phyloP scores from a whole-genome alignment of 495 filamentous ascomycete genomes.

The Hypoxylon fragiforme region DNA sequence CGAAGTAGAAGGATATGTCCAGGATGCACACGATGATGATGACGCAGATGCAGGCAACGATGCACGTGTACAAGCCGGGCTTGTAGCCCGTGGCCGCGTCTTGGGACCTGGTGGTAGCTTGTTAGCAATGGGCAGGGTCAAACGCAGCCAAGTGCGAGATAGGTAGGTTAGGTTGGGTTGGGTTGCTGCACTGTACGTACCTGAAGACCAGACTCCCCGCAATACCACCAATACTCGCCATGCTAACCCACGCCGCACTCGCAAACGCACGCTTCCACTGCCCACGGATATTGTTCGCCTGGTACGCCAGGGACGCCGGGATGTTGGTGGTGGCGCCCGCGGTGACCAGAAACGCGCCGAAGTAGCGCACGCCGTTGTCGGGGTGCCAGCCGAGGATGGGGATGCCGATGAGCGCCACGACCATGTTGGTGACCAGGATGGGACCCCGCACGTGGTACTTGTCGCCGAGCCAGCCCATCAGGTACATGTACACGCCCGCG shows the following conservation, averaged over 20 bases:
- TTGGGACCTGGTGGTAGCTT: constrained; percentile 26
- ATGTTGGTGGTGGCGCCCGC: constrained; percentile 61
- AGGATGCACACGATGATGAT: constrained; percentile 42
- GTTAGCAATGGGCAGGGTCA: constrained; percentile 14
- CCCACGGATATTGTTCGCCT: constrained; percentile 66
- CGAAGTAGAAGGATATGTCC: constrained; percentile 36
- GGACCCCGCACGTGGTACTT: constrained; percentile 57
- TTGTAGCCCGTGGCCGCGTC: constrained; percentile 42
- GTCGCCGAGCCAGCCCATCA: constrained; percentile 56
- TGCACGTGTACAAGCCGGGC: constrained; percentile 52
- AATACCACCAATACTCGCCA: constrained; percentile 65
- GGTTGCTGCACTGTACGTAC: too few relatives aligned
- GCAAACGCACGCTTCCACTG: constrained; percentile 68
- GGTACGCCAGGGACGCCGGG: constrained; percentile 56
- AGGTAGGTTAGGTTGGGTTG: too few relatives aligned
- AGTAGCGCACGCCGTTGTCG: constrained; percentile 55
- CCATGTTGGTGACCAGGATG: constrained; percentile 56
- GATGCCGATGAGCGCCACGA: constrained; percentile 46
- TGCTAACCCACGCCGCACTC: constrained; percentile 58
- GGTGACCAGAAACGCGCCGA: constrained; percentile 62
- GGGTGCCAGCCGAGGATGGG: constrained; percentile 54
- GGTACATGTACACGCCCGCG: constrained; percentile 60
- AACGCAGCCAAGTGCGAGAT: too few relatives aligned
- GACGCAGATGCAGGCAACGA: constrained; percentile 41
- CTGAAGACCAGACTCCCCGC: constrained; percentile 61